Evolutionary conservation across 73 alveolate species (phyloP).

Genomic region (Tetrahymena thermophila): DNA sequence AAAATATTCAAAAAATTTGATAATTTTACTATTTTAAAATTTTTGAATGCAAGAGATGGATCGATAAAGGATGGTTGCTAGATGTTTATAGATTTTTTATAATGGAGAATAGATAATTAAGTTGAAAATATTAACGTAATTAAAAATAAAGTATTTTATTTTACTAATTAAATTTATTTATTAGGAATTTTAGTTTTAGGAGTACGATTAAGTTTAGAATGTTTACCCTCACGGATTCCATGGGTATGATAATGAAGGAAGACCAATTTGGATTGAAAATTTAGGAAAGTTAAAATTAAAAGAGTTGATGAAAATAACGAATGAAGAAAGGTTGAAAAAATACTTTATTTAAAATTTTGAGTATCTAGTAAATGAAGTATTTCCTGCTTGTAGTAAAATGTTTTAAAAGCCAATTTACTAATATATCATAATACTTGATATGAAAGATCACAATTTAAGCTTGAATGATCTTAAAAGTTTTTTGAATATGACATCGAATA

Average conservation of each 20-base stretch:
- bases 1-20: background rate
- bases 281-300: background rate
- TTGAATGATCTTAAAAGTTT: background rate
- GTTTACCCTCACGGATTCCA: background rate
- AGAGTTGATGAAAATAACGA: background rate
- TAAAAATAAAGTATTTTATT: background rate
- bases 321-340: background rate
- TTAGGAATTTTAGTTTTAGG: background rate
- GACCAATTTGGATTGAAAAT: background rate
- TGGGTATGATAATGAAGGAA: background rate
- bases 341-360: background rate
- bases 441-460: background rate
- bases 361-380: background rate
- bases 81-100: background rate
- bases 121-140: background rate
- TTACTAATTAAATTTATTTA: background rate
- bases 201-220: background rate
- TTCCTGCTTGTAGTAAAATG: background rate
- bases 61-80: background rate
- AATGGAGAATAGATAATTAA: background rate
- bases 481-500: background rate
- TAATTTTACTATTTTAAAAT: background rate
- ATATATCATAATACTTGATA: background rate
- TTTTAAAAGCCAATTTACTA: background rate
- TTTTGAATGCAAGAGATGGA: background rate